Percentiles rank a stretch among this genome's conserved stretches.
phyloP scores from a whole-genome alignment of 148 eudicot genomes.

The Chenopodium berlandieri region DNA sequence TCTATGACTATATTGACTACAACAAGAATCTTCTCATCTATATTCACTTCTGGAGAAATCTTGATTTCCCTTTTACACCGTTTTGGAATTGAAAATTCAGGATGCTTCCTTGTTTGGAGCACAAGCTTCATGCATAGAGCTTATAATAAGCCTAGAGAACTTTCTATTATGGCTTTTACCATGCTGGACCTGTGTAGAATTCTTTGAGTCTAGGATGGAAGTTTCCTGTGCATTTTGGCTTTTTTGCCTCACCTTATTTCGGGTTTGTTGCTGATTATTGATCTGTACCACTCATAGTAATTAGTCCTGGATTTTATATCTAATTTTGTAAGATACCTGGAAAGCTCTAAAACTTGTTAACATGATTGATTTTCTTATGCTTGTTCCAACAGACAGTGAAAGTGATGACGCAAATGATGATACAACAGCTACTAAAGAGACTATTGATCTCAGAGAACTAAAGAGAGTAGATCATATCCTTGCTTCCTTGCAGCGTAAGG shows the following conservation, averaged over 20 bases:
- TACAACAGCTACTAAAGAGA: slow-evolving; percentile 55
- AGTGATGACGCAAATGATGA: slow-evolving; percentile 51
- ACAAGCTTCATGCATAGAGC: neutral
- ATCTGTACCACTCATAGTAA: neutral
- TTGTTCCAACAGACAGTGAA: slow-evolving; percentile 54
- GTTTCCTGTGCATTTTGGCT: neutral
- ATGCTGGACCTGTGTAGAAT: neutral
- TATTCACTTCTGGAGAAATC: neutral
- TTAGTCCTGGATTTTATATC: neutral
- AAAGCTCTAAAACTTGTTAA: neutral
- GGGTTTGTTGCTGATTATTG: neutral
- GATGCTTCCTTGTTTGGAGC: neutral
- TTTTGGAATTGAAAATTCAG: neutral
- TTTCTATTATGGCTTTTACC: neutral
- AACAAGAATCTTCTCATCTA: neutral
- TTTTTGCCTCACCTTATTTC: neutral
- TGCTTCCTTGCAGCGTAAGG: slow-evolving; percentile 83
- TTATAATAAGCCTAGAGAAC: neutral
- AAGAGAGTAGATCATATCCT: slow-evolving; percentile 81
- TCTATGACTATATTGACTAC: neutral
- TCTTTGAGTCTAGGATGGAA: neutral
- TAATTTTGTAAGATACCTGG: neutral
- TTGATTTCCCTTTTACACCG: neutral
- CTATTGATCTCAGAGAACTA: slow-evolving; percentile 64
- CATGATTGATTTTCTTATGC: neutral